These are phyloP conservation scores for Penicillium bialowiezense DNA, from an alignment of 495 filamentous ascomycete species.

Conservation along the genomic window DNA sequence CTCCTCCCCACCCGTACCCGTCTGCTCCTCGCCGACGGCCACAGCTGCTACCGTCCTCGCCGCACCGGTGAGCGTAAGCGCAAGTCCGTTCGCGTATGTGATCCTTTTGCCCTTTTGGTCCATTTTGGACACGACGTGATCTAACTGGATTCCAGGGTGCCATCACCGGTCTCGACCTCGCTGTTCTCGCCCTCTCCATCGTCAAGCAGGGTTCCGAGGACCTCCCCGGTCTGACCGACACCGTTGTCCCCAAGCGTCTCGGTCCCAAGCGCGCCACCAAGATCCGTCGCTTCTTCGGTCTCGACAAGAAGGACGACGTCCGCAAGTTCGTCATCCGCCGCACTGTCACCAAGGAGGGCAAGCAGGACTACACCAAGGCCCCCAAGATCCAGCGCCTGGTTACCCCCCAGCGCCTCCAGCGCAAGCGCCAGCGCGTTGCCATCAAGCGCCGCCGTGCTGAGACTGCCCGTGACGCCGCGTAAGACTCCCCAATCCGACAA, in stretches of 20 bases:
- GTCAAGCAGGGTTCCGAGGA: slow-evolving; percentile 96
- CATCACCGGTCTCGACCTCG: slow-evolving; percentile 92
- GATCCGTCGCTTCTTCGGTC: slow-evolving; percentile 97
- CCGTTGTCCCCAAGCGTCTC: slow-evolving; percentile 94
- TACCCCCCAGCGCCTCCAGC: slow-evolving; percentile 98
- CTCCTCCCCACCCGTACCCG: slow-evolving; percentile 97
- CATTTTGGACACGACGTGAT: too few species aligned
- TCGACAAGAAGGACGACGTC: slow-evolving; percentile 99
- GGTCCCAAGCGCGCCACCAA: slow-evolving; percentile 99
- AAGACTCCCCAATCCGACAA: slow-evolving; percentile 59
- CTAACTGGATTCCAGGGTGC: too few species aligned
- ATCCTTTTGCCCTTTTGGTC: too few species aligned
- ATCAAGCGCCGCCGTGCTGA: slow-evolving; percentile 96
- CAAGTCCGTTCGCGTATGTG: slow-evolving; percentile 93
- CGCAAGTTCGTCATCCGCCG: slow-evolving; percentile 99
- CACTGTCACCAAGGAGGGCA: slow-evolving; percentile 95
- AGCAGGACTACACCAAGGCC: slow-evolving; percentile 98
- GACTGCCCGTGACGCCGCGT: slow-evolving; percentile 97
- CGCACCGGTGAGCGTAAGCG: slow-evolving; percentile 97
- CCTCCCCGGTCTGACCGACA: slow-evolving; percentile 93
- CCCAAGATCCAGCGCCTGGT: slow-evolving; percentile 98
- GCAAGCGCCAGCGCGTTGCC: slow-evolving; percentile 95
- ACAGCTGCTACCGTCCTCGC: slow-evolving; percentile 93
- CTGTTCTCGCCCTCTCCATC: slow-evolving; percentile 87
- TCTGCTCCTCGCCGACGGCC: slow-evolving; percentile 84